These are phyloP conservation scores for Rhizopogon rudus DNA, from an alignment of 768 basidiomycete genomes.

Conservation along the genomic window DNA sequence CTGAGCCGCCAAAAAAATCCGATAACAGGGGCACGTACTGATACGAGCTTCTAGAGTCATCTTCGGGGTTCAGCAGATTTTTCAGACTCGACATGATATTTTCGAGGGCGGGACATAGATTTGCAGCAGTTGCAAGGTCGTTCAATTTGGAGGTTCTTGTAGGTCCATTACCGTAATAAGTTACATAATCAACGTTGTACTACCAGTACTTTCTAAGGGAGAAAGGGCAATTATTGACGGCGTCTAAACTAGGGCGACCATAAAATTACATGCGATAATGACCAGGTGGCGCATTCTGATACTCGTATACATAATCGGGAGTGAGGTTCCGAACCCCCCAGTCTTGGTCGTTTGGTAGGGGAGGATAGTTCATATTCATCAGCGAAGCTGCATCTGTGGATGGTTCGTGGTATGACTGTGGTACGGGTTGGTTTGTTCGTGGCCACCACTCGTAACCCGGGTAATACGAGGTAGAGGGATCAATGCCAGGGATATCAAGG, in stretches of 20 bases:
- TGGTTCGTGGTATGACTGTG: slow-evolving; percentile 10
- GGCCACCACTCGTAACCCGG: slow-evolving; percentile 68
- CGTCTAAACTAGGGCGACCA: neutral
- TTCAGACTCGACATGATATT: slow-evolving; percentile 49
- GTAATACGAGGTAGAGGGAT: slow-evolving; percentile 46
- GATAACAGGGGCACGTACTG: slow-evolving; percentile 32
- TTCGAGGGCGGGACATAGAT: slow-evolving; percentile 17
- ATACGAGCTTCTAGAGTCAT: slow-evolving; percentile 29
- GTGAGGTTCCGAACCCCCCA: slow-evolving; percentile 15
- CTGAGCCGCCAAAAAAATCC: slow-evolving; percentile 2
- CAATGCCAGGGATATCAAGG: slow-evolving; percentile 56
- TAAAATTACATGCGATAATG: slow-evolving; percentile 17
- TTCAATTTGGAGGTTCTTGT: slow-evolving; percentile 21
- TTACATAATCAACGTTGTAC: slow-evolving; percentile 21
- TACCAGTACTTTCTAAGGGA: neutral
- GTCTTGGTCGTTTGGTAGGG: slow-evolving; percentile 8
- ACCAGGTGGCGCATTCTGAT: slow-evolving; percentile 10
- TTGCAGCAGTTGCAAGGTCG: slow-evolving; percentile 9
- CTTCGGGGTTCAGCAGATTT: slow-evolving; percentile 54
- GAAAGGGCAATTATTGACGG: slow-evolving; percentile 1
- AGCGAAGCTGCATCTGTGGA: slow-evolving; percentile 5
- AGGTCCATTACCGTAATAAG: slow-evolving; percentile 20
- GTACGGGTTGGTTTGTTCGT: slow-evolving; percentile 21
- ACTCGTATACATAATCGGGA: slow-evolving; percentile 15
- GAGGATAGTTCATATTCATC: slow-evolving; percentile 14